Evolutionary conservation across 2,329 filamentous ascomycete species (phyloP), one percentile per base, ranked within the genome.

Genomic region (Claviceps maximensis): DNA sequence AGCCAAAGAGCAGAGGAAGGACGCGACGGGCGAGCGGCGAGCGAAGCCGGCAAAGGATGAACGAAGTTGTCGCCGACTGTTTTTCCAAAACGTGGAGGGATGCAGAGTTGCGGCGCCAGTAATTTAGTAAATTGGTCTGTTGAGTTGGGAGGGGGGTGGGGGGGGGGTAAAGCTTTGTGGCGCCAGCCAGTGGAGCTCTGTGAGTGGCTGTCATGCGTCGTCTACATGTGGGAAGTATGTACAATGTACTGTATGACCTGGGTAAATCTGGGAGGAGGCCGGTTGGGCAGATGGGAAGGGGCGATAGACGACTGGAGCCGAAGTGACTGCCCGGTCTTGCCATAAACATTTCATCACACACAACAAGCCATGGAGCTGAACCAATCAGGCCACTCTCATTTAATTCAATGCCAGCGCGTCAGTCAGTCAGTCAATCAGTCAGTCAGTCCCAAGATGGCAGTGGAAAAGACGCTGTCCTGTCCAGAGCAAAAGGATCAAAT

Each of bases 41-140:
- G 40, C 12, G 47, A 47, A 47, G 40, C 47, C 47, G 36, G 10
- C 23, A 45, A 13, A 48, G 10, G 49, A 46, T 25, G 40, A 45
- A 41, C 41, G 54, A 55, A 47, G 54, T 44, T 53, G 44, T 53
- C 51, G 51, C 51, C 46, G 54, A 46, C 41, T 54, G 46, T 54
- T 51, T 53, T 44, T 44, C 19, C 52, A 47, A 47, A 21, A 36
- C 45, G 47, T 48, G 42, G 50, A 51, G 42, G 41, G 41, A 45
- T 36, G n/a, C 29, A 36, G 41, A 51, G 42, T 23, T 33, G 49
- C 31, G 44, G 49, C 46, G 52, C 48, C 54, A 51, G 42, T 51
- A 50, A 36, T 41, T 42, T 47, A 42, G 19, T 48, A 51, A 47
- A 41, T 49, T 38, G 47, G 47, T 47, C n/a, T n/a, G n/a, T 4